Base-by-base conservation (phyloP, 192 early-diverging fungal species). In the Entrophospora sp. region DNA sequence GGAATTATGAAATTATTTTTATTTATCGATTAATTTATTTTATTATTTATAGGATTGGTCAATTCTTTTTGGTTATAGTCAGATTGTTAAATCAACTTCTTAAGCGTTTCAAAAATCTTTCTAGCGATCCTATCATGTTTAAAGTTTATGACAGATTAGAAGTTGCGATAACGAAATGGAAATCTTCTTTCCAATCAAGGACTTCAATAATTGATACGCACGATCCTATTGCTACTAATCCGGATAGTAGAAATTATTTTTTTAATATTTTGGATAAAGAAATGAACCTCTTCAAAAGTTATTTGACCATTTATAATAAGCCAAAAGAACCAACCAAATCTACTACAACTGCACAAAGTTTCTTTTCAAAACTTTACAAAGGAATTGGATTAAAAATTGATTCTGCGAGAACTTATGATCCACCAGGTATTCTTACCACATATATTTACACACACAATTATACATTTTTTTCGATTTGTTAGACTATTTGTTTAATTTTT, bases 61-160 rank as follows among this genome's bases (percentile, higher is more conserved):
- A 63, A 24, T 68, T 71, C 2, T 46, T 78, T 8, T 43, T 78
- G 3, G 64, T 66, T 13, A 67, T 78, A 43, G 69, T 68, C 0
- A 67, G 74, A 1, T 44, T 78, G 0, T 44, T 73, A 3, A 73
- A 73, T 67, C 66, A 75, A 34, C 10, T 76, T 6, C 40, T 76
- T n/a, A 69, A 37, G 5, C 68, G 74, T 10, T 64, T 71, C 4
- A 52, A 45, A 18, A 69, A 75, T 14, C 71, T 74, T 2, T 55
- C 53, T 10, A 43, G 58, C 4, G 64, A 20, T 67, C 66, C 25
- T 45, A 55, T 16, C 2, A 22, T 14, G 20, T 7, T 1, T 65
- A 59, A 35, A n/a, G 53, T 30, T 43, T 18, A 16, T 20, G 45
- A 18, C 3, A 43, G 14, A 0, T 10, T 46, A 20, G 24, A 22